These are phyloP conservation scores for Ophiognomonia clavigignenti-juglandacearum DNA, from an alignment of 2,329 filamentous ascomycete genomes.

Conservation along the genomic window DNA sequence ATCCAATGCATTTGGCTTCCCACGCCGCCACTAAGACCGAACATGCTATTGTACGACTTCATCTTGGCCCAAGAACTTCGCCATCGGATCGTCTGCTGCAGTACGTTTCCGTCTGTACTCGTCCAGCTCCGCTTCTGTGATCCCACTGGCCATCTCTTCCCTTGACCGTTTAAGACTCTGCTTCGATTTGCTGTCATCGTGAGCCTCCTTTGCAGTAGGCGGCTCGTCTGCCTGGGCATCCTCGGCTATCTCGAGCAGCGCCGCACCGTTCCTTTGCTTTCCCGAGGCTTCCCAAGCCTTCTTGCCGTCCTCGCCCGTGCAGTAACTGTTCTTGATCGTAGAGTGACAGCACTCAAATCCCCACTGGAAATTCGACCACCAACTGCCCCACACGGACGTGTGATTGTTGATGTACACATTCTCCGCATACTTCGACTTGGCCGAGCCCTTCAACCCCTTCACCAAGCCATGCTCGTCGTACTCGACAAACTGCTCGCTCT, in stretches of 20 bases:
- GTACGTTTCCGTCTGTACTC: constrained; percentile 73
- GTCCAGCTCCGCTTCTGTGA: constrained; percentile 82
- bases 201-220: constrained; percentile 27
- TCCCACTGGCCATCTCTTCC: constrained; percentile 71
- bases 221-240: constrained; percentile 24
- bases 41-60: constrained; percentile 46
- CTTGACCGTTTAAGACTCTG: constrained; percentile 64
- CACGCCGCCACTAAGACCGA: background rate
- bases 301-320: constrained; percentile 86
- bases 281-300: constrained; percentile 75
- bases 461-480: constrained; percentile 88
- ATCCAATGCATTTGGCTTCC: constrained; percentile 13
- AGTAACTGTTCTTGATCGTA: constrained; percentile 93
- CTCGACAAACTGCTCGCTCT: constrained; percentile 85
- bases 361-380: constrained; percentile 96
- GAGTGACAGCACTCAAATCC: constrained; percentile 95
- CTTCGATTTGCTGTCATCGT: constrained; percentile 21
- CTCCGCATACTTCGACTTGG: constrained; percentile 88
- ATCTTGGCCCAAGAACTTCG: constrained; percentile 70
- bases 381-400: constrained; percentile 88
- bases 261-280: constrained; percentile 45
- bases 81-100: constrained; percentile 81
- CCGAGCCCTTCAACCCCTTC: constrained; percentile 76
- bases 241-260: constrained; percentile 28
- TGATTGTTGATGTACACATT: constrained; percentile 89